Base-by-base conservation (phyloP, 306 rosid species). In the Argentina anserina region DNA sequence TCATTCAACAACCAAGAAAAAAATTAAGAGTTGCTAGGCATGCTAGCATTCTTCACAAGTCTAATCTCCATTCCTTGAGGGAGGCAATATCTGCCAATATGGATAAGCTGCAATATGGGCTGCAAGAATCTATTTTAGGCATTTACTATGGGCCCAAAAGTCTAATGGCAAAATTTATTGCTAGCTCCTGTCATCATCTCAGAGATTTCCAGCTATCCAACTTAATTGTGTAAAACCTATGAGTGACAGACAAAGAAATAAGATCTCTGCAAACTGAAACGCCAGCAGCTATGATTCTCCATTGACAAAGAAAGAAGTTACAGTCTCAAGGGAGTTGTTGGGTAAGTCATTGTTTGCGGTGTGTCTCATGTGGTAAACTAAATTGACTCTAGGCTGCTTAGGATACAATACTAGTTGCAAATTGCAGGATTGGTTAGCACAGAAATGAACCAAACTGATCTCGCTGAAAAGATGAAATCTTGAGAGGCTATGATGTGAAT, bases 41-140 rank as follows among this genome's bases (percentile, higher is more conserved):
- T n/a, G n/a, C n/a, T n/a, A n/a, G n/a, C n/a, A n/a, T n/a, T n/a
- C n/a, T n/a, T n/a, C n/a, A n/a, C n/a, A 56, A 12, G 37, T 56
- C 6, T 11, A 25, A 10, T 25, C 62, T 21, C 14, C 36, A 34
- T 8, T 31, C 62, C 40, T 59, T 34, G 34, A 34, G 33, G 46
- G 63, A 11, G 21, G 5, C 65, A 70, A 5, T 37, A 5, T 37
- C 31, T 36, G 65, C 2, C 65, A 36, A 14, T 34, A n/a, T 49
- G 49, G 74, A 70, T 53, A 70, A 70, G 65, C 18, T 52, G 50
- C 65, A 28, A 53, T 3, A 53, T 75, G 72, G 67, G 66, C 56
- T 65, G 37, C 43, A 49, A 50, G 25, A 29, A 40, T 40, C 34
- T 42, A n/a, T n/a, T n/a, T n/a, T n/a, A n/a, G n/a, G n/a, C 66